Evolutionary conservation across 2,329 filamentous ascomycete species (phyloP).

Genomic region (Beauveria caledonica): DNA sequence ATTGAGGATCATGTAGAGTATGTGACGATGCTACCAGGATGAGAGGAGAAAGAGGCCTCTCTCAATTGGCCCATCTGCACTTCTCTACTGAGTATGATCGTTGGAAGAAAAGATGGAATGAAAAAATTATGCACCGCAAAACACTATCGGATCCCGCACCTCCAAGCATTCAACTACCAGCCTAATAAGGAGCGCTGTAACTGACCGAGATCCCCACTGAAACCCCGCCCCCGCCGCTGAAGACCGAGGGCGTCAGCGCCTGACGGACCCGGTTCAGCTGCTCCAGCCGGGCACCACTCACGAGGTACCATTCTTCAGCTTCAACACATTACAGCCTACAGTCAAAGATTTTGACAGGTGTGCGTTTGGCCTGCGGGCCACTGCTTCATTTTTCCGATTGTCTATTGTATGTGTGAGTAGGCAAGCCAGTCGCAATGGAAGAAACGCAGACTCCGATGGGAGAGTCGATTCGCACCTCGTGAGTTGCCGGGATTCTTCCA

Average conservation of each 20-base stretch:
- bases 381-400: background rate
- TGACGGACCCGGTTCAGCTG: background rate
- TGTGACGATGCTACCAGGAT: no score
- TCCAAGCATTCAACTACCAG: no score
- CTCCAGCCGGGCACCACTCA: background rate
- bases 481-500: conserved; percentile 15
- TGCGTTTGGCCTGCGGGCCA: conserved; percentile 3
- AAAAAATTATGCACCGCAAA: no score
- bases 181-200: no score
- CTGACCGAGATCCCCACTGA: background rate
- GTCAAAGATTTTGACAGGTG: background rate
- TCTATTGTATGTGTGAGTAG: background rate
- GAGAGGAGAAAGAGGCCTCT: no score
- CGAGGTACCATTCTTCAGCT: background rate
- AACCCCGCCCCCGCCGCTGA: background rate
- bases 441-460: conserved; percentile 24
- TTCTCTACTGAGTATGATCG: no score
- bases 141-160: no score
- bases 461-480: conserved; percentile 30
- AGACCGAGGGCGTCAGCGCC: background rate
- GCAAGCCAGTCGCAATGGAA: conserved; percentile 19
- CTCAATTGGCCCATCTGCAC: no score
- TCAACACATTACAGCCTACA: background rate
- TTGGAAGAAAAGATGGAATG: no score
- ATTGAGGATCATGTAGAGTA: no score